Conservation (phyloP, 257 asterid species). For the Lycium barbarum region DNA sequence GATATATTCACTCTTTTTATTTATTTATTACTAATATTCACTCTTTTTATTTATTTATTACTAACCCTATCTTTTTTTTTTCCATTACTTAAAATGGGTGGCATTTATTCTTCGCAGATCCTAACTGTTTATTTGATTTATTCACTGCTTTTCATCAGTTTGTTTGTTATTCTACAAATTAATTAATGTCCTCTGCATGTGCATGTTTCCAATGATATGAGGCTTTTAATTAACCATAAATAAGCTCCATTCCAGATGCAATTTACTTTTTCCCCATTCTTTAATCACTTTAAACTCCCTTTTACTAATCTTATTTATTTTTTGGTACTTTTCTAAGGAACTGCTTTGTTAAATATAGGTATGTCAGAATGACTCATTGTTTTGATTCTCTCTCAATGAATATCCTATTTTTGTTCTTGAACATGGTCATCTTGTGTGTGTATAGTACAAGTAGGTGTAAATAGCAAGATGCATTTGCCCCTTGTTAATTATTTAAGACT, state of each 20-base stretch:
- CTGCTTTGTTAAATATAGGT: not conserved
- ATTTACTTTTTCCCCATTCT: conserved; percentile 37
- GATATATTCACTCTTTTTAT: conserved; percentile 25
- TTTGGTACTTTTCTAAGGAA: not conserved
- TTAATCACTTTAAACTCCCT: conserved; percentile 39
- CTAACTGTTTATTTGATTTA: conserved; percentile 34
- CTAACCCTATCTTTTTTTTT: not conserved
- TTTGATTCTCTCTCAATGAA: not conserved
- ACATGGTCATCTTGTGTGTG: not conserved
- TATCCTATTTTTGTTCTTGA: not conserved
- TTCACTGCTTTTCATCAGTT: conserved; percentile 10
- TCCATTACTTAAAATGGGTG: not conserved
- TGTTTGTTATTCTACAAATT: not conserved
- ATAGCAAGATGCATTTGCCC: conserved; percentile 1
- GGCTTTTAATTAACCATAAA: conserved; percentile 38
- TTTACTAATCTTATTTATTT: not conserved
- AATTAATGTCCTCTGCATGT: conserved; percentile 46
- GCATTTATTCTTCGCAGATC: conserved; percentile 46
- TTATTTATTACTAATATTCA: not conserved
- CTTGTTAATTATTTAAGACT: conserved; percentile 10
- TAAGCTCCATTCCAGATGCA: conserved; percentile 43
- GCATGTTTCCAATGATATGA: conserved; percentile 66
- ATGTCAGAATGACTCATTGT: not conserved
- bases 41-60: not conserved
- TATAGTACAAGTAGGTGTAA: not conserved